A percentile compares a stretch with the other conserved stretches of the same genome.
Evolutionary conservation across 164 flowering plant species (phyloP).

Genomic region (Magnolia sinica): DNA sequence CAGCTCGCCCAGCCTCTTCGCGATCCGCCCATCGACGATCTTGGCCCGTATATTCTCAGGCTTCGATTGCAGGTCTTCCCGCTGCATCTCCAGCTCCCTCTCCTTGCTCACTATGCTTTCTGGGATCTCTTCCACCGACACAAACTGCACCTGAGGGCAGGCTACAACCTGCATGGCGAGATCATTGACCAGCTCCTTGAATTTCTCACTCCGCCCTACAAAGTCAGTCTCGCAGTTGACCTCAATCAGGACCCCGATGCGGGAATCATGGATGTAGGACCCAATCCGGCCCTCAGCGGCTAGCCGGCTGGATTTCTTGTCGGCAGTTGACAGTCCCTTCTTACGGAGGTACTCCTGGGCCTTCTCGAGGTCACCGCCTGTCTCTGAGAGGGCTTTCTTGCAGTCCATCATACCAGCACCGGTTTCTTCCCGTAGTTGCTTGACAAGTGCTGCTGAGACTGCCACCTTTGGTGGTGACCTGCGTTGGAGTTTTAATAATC

Average conservation of each 20-base stretch:
- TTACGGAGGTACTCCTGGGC: constrained; percentile 93
- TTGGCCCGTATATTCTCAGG: constrained; percentile 92
- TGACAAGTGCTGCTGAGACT: constrained; percentile 84
- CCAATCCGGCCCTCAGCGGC: constrained; percentile 98
- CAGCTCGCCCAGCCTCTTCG: constrained; percentile 94
- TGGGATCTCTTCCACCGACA: constrained; percentile 77
- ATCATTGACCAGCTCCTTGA: constrained; percentile 90
- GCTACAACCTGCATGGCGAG: constrained; percentile 98
- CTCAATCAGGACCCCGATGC: constrained; percentile 92
- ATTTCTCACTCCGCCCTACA: constrained; percentile 82
- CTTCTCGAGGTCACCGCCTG: constrained; percentile 88
- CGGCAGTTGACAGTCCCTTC: constrained; percentile 93
- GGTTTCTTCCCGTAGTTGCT: constrained; percentile 89
- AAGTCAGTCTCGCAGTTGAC: constrained; percentile 98
- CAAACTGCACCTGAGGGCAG: constrained; percentile 68
- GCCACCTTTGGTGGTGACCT: constrained; percentile 62
- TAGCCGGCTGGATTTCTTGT: constrained; percentile 86
- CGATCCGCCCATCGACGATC: constrained; percentile 85
- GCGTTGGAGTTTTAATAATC: constrained; percentile 18
- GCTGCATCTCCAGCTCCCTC: constrained; percentile 88
- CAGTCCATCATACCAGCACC: constrained; percentile 99
- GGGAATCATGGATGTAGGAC: constrained; percentile 86
- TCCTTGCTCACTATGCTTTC: constrained; percentile 55
- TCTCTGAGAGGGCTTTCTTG: constrained; percentile 93
- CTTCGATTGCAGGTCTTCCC: constrained; percentile 82